Base-by-base conservation (phyloP, 208 protist genomes). In the Leptomonas seymouri region DNA sequence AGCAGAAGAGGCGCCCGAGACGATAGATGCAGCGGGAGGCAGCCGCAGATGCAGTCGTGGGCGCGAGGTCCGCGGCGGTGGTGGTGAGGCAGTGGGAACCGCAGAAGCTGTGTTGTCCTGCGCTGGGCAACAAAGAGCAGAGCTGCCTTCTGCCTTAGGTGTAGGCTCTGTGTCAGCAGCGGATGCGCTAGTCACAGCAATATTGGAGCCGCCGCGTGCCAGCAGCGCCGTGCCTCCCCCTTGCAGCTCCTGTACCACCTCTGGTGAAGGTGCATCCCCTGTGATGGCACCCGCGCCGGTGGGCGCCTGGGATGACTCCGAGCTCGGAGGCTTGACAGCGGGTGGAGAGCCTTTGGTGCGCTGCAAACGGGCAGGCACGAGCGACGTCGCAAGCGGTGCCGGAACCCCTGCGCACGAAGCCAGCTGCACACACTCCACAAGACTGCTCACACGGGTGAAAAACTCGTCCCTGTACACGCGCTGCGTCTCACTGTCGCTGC, bases 381-480 rank as follows among this genome's bases (percentile, higher is more conserved):
- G n/a, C 25, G 71, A 59, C n/a, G 71, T 28, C 12, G 63, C 56
- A 18, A 76, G 49, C 21, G 71, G 71, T 23, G 71, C 45, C n/a
- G 63, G 63, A 46, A 76, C 48, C 1, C 63, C 71, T 18, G 55
- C 63, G 39, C 61, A 34, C 20, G 71, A 34, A 27, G 63, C 71
- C 0, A 76, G 45, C 42, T 71, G 63, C 3, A 71, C 3, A 16
- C 48, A 76, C 58, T 76, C 71, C 18, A 71, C 39, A 5, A 76
- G 39, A 39, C 55, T 53, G 36, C 49, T 30, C 7, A 76, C 23
- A 9, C 71, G 63, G 25, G 34, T n/a, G 16, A 9, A 7, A 36
- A 71, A 76, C 36, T 61, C 69, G 2, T 39, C 31, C 0, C 46
- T 42, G 12, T 42, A 51, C 39, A 15, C 39, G 25, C 18, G 56